Base-by-base conservation (phyloP, 208 protist genomes). In the Lotmaria passim region DNA sequence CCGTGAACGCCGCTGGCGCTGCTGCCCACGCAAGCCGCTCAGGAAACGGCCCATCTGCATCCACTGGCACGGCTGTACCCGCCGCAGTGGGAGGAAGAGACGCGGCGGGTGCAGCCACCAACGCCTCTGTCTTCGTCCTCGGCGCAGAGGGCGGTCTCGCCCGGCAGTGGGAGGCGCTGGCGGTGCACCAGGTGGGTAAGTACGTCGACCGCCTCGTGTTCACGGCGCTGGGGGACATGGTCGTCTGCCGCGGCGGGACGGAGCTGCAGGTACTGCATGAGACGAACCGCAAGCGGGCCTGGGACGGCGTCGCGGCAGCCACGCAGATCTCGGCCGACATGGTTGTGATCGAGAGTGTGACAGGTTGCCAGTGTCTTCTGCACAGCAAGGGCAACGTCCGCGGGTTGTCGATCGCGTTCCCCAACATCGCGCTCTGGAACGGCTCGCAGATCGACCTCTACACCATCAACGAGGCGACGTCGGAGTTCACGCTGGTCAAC, bases 361-460 rank as follows among this genome's bases (percentile, higher is more conserved):
- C 88, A 24, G 87, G 87, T 19, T 93, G 88, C 75, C 89, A 94
- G 72, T 93, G 93, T 63, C 79, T 94, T 31, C 71, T 95, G 26
- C 81, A 83, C 51, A 95, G 84, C 66, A 81, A 68, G 30, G 81
- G 66, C 53, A 93, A 86, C 55, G 80, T 97, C 57, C 79, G 85
- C 36, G 94, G 90, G 23, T 36, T 98, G 23, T 92, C 88, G 39
- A 83, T 95, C 41, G 77, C 85, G 14, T 94, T 94, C 59, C 89
- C 93, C 4, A 83, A 89, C 59, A 93, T 98, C 57, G 90, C 85
- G 11, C 68, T 96, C n/a, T 98, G 91, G 90, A 91, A 82, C 57
- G 92, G 89, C 33, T 81, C 81, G 21, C 84, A 94, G 75, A 94
- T 97, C 50, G 89, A 94, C 59, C 56, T 97, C 19, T 97, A 94